Percentiles rank a stretch among this genome's conserved stretches.
Evolutionary conservation across 2,329 filamentous ascomycete genomes (phyloP).

Genomic region (Conoideocrella luteorostrata): DNA sequence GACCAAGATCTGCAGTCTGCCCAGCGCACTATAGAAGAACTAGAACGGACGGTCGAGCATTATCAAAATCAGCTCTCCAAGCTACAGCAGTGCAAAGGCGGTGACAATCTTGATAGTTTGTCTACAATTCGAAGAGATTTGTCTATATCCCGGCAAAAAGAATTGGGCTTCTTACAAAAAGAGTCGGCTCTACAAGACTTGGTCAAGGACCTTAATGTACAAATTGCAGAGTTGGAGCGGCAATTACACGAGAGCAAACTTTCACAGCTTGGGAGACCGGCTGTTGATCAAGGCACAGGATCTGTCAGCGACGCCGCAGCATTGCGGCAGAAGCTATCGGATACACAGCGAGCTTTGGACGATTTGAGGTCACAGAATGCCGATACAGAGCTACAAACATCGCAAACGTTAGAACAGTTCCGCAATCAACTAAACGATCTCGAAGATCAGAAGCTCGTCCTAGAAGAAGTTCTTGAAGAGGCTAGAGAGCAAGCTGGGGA

Average conservation of each 20-base stretch:
- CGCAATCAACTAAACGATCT: conserved; percentile 49
- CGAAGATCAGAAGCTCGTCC: conserved; percentile 51
- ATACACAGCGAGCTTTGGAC: conserved; percentile 52
- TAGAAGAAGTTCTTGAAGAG: conserved; percentile 53
- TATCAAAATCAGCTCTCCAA: conserved; percentile 40
- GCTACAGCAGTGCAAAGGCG: conserved; percentile 24
- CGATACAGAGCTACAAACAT: conserved; percentile 44
- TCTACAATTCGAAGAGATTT: conserved; percentile 58
- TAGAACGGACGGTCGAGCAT: conserved; percentile 56
- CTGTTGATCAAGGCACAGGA: conserved; percentile 40
- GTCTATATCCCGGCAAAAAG: conserved; percentile 57
- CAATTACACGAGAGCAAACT: conserved; percentile 60
- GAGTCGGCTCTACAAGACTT: conserved; percentile 57
- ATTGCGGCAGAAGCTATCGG: conserved; percentile 54
- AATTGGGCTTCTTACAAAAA: conserved; percentile 58
- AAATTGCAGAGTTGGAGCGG: conserved; percentile 60
- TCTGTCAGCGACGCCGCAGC: conserved; percentile 53
- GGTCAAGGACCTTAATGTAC: conserved; percentile 56
- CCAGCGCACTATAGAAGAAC: conserved; percentile 56
- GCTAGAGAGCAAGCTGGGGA: conserved; percentile 46
- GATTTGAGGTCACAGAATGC: conserved; percentile 44
- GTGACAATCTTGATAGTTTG: conserved; percentile 46
- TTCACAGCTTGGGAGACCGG: conserved; percentile 39
- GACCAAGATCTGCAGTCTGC: conserved; percentile 50
- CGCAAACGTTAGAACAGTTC: conserved; percentile 38